Conservation (phyloP, 345 rosid species). For the Hirschfeldia incana region DNA sequence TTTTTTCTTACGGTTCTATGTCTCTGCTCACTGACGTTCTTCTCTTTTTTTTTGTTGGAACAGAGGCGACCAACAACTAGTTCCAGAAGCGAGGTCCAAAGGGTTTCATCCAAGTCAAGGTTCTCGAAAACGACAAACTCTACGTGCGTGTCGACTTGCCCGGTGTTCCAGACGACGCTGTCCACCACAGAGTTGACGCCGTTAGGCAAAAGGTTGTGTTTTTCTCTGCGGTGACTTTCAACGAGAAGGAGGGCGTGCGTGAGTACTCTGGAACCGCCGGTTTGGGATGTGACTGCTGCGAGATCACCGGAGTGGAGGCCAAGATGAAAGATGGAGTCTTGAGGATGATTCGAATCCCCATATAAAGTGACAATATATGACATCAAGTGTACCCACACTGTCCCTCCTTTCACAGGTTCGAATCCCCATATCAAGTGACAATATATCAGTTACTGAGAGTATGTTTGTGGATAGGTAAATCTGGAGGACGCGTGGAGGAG, state of each 20-base stretch:
- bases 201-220: not conserved
- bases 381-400: not conserved
- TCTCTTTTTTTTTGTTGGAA: not conserved
- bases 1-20: not conserved
- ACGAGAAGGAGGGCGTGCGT: not conserved
- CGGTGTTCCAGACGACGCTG: not conserved
- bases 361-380: too few species aligned
- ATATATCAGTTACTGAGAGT: not conserved
- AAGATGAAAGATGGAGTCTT: conserved; percentile 29
- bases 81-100: conserved; percentile 9
- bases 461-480: not conserved
- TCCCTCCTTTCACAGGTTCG: not conserved
- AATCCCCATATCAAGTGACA: too few species aligned
- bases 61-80: conserved; percentile 36
- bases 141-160: not conserved
- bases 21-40: not conserved
- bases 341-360: conserved; percentile 29
- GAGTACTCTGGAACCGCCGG: conserved; percentile 28
- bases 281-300: conserved; percentile 33
- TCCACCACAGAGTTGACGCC: not conserved
- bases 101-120: conserved; percentile 1
- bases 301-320: conserved; percentile 29
- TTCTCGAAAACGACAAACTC: not conserved
- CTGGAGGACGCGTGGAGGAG: not conserved
- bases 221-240: not conserved